Evolutionary conservation across 202 grass and related monocot species (phyloP), one percentile per base, ranked within the genome.

Genomic region (Miscanthus sacchariflorus): DNA sequence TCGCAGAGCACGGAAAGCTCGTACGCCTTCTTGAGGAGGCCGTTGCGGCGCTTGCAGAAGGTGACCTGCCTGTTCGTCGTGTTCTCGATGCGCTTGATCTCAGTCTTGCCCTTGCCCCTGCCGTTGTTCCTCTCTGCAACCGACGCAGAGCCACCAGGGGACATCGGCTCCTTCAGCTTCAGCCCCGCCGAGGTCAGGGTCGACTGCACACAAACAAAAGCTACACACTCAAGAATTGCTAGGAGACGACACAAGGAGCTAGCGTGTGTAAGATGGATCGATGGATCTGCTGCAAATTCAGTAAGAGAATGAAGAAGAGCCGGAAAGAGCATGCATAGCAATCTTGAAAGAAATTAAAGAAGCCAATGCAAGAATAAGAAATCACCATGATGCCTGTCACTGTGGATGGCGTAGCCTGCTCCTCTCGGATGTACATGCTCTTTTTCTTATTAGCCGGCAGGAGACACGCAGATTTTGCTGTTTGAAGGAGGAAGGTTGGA

Each of bases 51-150:
- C 91, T 95, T 95, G 87, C 93, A 95, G 93, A 95, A 95, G 89
- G 93, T 95, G 3, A 95, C 93, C 84, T 95, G 93, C 74, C 93
- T 81, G 87, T 95, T 95, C 5, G 93, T 95, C 42, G 93, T 93
- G 91, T 95, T 95, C 84, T 95, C 93, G 81, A 95, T 95, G 78
- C 87, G 87, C 87, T 91, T 95, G 93, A 95, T 95, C 91, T 95
- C 91, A 49, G 93, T 93, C 89, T 91, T 95, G 12, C 63, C 63
- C 63, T 91, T 95, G 59, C 85, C 85, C 38, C 89, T 81, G 85
- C 64, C 6, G 6, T 39, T n/a, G 19, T 56, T 90, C 87, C 87
- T 90, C 81, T 80, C 88, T 35, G 56, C 25, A 25, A 25, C 61
- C 4, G 61, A 25, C 4, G 61, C 61, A 23, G 68, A 79, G 12